Conservation (phyloP, 768 basidiomycete genomes). For the Lentinula lateritia region DNA sequence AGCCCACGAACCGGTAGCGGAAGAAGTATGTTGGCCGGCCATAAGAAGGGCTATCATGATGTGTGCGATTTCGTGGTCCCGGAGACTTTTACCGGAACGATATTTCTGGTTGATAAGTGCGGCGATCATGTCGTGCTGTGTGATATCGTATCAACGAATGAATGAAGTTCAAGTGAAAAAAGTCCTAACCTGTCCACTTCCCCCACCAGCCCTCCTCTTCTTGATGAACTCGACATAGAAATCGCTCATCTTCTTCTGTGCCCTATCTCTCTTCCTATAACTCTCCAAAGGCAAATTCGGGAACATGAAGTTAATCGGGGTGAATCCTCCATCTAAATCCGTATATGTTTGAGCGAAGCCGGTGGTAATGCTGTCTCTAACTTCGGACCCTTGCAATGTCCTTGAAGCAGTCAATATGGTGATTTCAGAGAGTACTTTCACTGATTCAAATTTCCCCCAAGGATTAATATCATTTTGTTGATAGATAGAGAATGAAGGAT, state of each 20-base stretch:
- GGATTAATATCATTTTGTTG: conserved; percentile 64
- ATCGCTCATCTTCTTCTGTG: conserved; percentile 88
- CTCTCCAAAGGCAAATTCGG: conserved; percentile 88
- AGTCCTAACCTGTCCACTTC: conserved; percentile 26
- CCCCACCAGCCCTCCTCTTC: conserved; percentile 53
- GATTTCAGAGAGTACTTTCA: conserved; percentile 75
- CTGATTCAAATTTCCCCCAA: conserved; percentile 75
- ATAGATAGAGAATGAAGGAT: conserved; percentile 55
- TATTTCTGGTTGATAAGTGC: conserved; percentile 82
- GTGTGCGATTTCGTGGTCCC: conserved; percentile 92
- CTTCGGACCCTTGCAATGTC: conserved; percentile 91
- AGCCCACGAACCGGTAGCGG: conserved; percentile 87
- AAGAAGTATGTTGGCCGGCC: conserved; percentile 99
- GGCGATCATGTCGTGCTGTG: conserved; percentile 83
- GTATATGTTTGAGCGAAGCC: conserved; percentile 79
- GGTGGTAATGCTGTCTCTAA: conserved; percentile 73
- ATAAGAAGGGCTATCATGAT: conserved; percentile 98
- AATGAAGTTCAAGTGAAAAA: background rate
- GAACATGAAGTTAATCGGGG: conserved; percentile 93
- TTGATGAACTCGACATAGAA: conserved; percentile 88
- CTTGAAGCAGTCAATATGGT: conserved; percentile 93
- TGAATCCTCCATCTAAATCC: conserved; percentile 94
- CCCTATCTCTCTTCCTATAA: conserved; percentile 83
- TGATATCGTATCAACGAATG: background rate
- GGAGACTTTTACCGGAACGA: conserved; percentile 69